Base-by-base conservation (phyloP, 2,329 filamentous ascomycete genomes). In the Leptodontidium sp. region DNA sequence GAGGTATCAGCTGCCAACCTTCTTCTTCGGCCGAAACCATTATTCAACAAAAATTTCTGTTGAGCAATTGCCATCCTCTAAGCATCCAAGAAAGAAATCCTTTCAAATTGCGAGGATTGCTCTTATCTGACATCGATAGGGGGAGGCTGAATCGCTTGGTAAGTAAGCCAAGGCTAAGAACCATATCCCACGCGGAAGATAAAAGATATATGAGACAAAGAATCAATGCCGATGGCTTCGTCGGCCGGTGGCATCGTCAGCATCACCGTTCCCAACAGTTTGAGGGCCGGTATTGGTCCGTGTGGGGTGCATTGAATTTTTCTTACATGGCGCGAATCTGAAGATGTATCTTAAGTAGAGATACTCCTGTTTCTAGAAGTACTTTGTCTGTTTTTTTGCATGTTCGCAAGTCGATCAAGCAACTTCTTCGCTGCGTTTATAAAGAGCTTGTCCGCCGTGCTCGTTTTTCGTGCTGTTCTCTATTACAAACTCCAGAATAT, bases 1-100 rank as follows among this genome's bases (percentile, higher is more conserved):
- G 38, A 40, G 62, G 62, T 32, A 64, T 57, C 62, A 64, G 62
- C 62, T 35, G 62, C 49, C 35, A 55, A 24, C 40, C 40, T 45
- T 35, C 52, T 8, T 7, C 35, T 47, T 35, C 52, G 52, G 52
- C 52, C 52, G 52, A 29, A 55, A 55, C 29, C 9, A 35, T 45
- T 55, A 9, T 26, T 32, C 29, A 32, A 6, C 3, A 32, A 32
- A 29, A 9, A n/a, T n/a, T 29, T 55, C 43, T 64, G 62, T 64
- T 64, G 62, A 53, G 62, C 50, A 32, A 32, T 32, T 6, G 29
- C 29, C 29, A 9, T 26, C 45, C 15, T 26, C 17, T 47, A 12
- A 38, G 43, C 14, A 5, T 8, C n/a, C 50, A 55, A 43, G 21
- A 64, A 17, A 32, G 29, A 32, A 32, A 32, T 49, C 26, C 24